Percentiles rank a stretch among this genome's conserved stretches.
These are phyloP conservation scores for Chondrus crispus DNA, from an alignment of 23 red algal species.

Conservation along the genomic window DNA sequence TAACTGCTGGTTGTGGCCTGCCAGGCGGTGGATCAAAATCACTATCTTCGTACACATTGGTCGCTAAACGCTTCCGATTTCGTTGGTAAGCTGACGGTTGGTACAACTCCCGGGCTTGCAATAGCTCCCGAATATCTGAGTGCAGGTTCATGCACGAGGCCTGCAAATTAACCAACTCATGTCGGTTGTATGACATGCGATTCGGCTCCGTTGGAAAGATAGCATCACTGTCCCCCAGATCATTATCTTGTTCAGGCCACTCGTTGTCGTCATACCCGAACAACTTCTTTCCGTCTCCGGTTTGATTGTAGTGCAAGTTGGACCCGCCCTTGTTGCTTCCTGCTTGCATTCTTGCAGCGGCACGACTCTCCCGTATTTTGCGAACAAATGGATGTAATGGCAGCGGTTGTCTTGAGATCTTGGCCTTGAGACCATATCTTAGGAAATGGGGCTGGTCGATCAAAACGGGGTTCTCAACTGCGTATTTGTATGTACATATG, in stretches of 20 bases:
- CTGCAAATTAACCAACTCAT: conserved; percentile 41
- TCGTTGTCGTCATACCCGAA: background rate
- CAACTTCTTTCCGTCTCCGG: background rate
- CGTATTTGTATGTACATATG: conserved; percentile 83
- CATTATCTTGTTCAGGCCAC: background rate
- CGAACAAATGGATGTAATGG: conserved; percentile 32
- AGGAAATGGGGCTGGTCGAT: conserved; percentile 72
- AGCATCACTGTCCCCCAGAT: background rate
- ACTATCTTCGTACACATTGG: background rate
- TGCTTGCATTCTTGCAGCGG: too few species aligned
- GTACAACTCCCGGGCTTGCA: background rate
- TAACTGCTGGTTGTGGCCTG: background rate
- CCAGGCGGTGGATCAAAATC: background rate
- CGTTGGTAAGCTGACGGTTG: background rate
- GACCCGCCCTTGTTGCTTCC: background rate
- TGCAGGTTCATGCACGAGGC: background rate
- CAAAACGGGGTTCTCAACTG: conserved; percentile 53
- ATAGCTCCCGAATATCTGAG: conserved; percentile 4
- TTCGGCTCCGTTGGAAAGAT: background rate
- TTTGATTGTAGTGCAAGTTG: background rate
- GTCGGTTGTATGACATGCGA: conserved; percentile 32
- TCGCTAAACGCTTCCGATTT: background rate
- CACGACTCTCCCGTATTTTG: background rate
- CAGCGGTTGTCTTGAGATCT: background rate
- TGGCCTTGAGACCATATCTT: conserved; percentile 66